Percentiles rank a stretch among this genome's conserved stretches.
Conservation (phyloP, 2,329 filamentous ascomycete genomes). For the Claviceps sp. region DNA sequence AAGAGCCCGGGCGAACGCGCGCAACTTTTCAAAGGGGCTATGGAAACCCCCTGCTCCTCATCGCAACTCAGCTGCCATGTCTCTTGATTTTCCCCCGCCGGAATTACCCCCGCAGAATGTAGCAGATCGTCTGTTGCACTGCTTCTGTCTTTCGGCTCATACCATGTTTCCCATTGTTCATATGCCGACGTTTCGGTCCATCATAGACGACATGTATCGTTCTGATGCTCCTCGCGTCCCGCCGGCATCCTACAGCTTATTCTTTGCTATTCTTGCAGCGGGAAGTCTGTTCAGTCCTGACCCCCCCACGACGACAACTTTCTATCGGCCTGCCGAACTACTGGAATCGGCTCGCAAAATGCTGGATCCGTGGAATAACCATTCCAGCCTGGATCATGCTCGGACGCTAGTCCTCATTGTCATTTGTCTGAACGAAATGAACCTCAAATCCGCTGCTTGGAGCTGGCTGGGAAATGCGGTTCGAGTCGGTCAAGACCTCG, state of each 20-base stretch:
- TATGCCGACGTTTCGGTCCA: slow-evolving; percentile 68
- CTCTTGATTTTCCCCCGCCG: slow-evolving; percentile 42
- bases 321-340: slow-evolving; percentile 44
- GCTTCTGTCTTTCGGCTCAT: slow-evolving; percentile 68
- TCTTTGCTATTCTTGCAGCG: slow-evolving; percentile 73
- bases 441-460: slow-evolving; percentile 74
- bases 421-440: slow-evolving; percentile 73
- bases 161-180: slow-evolving; percentile 74
- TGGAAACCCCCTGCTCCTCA: slow-evolving; percentile 65
- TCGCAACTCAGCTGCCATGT: slow-evolving; percentile 34
- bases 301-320: slow-evolving; percentile 35
- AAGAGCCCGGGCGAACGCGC: slow-evolving; percentile 58
- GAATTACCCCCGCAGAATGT: slow-evolving; percentile 56
- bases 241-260: slow-evolving; percentile 61
- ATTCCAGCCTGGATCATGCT: slow-evolving; percentile 62
- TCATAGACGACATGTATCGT: slow-evolving; percentile 66
- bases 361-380: slow-evolving; percentile 71
- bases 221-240: slow-evolving; percentile 44
- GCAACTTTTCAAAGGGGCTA: slow-evolving; percentile 61
- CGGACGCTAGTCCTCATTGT: slow-evolving; percentile 59
- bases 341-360: slow-evolving; percentile 57
- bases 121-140: slow-evolving; percentile 58
- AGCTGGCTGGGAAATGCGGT: slow-evolving; percentile 73
- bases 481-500: slow-evolving; percentile 69
- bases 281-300: slow-evolving; percentile 61